These are phyloP conservation scores for Rutidosis leptorrhynchoides DNA, from an alignment of 129 eudicot species.

Conservation along the genomic window DNA sequence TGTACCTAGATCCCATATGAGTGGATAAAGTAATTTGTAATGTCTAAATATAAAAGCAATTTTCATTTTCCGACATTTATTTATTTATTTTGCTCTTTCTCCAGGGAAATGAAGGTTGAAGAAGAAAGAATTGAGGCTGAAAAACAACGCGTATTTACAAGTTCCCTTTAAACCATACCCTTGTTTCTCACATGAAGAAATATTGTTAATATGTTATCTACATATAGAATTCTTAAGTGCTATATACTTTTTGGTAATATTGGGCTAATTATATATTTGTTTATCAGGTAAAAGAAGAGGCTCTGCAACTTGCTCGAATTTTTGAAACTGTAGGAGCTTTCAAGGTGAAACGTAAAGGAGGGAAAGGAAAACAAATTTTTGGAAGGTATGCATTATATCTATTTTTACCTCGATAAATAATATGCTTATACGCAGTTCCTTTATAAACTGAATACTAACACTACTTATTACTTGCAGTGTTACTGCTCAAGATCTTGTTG, in stretches of 20 bases:
- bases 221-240: background rate
- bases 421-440: background rate
- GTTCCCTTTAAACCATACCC: constrained; percentile 4
- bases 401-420: background rate
- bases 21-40: background rate
- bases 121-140: constrained; percentile 97
- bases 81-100: constrained; percentile 8
- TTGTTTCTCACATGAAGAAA: background rate
- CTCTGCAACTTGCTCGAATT: constrained; percentile 75
- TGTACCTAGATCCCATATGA: too few species aligned
- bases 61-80: constrained; percentile 1
- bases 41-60: background rate
- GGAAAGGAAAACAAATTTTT: constrained; percentile 91
- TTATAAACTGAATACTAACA: constrained; percentile 23
- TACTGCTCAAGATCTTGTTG: constrained; percentile 96
- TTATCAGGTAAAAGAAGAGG: constrained; percentile 85
- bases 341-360: constrained; percentile 90
- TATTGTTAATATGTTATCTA: constrained; percentile 1
- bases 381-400: constrained; percentile 58
- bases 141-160: constrained; percentile 60
- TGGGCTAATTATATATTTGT: background rate
- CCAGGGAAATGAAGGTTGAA: constrained; percentile 96
- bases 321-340: constrained; percentile 95
- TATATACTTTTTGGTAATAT: constrained; percentile 4
- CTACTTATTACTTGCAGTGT: constrained; percentile 50